Evolutionary conservation across 108 stramenopile species (phyloP).

Genomic region (Mayamaea pseudoterrestris): DNA sequence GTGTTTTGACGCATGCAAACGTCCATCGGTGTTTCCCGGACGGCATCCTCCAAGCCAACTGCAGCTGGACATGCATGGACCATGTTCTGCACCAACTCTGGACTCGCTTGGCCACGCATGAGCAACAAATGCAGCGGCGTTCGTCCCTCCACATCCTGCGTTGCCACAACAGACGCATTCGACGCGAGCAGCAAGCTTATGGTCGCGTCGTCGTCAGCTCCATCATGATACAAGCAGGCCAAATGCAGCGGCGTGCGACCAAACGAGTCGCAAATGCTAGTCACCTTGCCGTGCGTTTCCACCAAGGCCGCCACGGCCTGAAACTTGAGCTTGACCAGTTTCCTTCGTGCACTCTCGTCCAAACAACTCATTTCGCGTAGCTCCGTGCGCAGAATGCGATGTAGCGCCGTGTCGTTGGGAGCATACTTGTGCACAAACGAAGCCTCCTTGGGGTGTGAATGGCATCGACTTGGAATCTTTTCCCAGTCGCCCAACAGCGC

Average conservation of each 20-base stretch:
- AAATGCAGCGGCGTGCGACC: constrained; percentile 46
- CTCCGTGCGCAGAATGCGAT: constrained; percentile 6
- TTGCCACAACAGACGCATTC: background rate
- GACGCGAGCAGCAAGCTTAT: constrained; percentile 1
- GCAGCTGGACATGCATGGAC: no score
- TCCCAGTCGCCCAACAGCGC: constrained; percentile 16
- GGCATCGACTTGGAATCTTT: constrained; percentile 16
- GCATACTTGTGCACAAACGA: constrained; percentile 16
- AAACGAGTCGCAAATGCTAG: constrained; percentile 21
- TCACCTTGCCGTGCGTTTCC: constrained; percentile 1
- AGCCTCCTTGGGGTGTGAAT: constrained; percentile 15
- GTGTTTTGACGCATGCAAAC: no score
- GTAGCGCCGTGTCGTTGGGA: constrained; percentile 15
- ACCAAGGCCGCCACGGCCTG: constrained; percentile 11
- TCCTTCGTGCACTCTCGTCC: background rate
- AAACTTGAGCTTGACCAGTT: constrained; percentile 5
- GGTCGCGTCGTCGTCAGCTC: background rate
- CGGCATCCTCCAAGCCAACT: no score
- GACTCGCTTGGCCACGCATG: no score
- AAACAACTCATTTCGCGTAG: background rate
- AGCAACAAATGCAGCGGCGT: constrained; percentile 13
- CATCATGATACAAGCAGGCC: constrained; percentile 19
- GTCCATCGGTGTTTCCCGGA: no score
- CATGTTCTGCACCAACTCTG: no score
- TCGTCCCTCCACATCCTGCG: constrained; percentile 6